Evolutionary conservation across 768 basidiomycete species (phyloP).

Genomic region (Mycena filopes): DNA sequence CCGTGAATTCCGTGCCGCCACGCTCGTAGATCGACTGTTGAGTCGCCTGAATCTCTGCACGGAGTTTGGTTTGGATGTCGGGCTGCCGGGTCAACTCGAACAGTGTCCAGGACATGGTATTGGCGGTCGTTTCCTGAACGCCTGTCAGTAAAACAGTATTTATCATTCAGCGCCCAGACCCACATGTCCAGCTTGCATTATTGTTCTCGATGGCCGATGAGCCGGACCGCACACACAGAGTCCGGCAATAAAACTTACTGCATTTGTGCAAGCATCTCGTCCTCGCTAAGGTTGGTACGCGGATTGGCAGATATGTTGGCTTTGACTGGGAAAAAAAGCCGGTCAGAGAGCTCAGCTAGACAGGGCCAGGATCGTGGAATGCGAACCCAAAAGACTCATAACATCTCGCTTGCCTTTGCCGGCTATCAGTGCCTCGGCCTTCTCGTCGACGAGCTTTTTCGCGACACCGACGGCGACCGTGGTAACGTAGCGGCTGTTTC

Average conservation of each 20-base stretch:
- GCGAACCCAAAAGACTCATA: conserved; percentile 64
- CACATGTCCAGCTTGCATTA: conserved; percentile 26
- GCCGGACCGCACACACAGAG: neutral
- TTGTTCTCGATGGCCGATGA: conserved; percentile 7
- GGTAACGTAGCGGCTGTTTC: conserved; percentile 13
- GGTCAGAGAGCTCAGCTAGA: neutral
- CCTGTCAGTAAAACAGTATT: too few relatives aligned
- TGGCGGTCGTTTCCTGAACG: conserved; percentile 69
- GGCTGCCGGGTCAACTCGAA: conserved; percentile 70
- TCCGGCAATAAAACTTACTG: conserved; percentile 32
- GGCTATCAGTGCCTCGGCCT: conserved; percentile 56
- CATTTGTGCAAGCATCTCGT: conserved; percentile 51
- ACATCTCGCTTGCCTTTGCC: conserved; percentile 65
- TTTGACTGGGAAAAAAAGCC: neutral
- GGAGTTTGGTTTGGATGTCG: conserved; percentile 67
- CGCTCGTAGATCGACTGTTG: conserved; percentile 48
- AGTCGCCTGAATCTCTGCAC: conserved; percentile 64
- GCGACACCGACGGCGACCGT: conserved; percentile 56
- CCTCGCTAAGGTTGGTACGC: conserved; percentile 33
- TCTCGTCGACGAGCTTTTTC: conserved; percentile 57
- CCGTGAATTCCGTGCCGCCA: conserved; percentile 54
- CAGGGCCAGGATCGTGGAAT: conserved; percentile 32
- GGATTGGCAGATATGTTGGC: conserved; percentile 34
- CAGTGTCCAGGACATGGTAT: conserved; percentile 68
- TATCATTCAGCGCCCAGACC: too few relatives aligned